Evolutionary conservation across 345 rosid species (phyloP), one percentile per base, ranked within the genome.

Genomic region (Isatis tinctoria): DNA sequence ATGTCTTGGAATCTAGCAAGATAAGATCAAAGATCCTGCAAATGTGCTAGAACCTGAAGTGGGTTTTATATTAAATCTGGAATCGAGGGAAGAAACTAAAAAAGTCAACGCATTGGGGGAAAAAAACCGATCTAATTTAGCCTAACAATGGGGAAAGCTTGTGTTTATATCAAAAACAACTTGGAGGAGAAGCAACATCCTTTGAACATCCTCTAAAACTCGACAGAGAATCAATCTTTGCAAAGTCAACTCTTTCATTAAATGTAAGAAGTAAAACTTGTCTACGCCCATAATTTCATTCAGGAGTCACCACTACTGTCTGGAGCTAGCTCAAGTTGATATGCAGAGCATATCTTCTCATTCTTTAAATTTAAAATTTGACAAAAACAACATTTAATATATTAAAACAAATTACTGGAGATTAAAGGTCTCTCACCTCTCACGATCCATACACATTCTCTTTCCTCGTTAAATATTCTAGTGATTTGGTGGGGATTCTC

Each of bases 71-170:
- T 10, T 10, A 51, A 51, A 60, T 39, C 60, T 72, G 28, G 63
- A 62, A 30, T 40, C 2, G 0, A 49, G 36, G 16, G 69, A 60
- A 22, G 20, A 28, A 49, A 36, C 41, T n/a, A 0, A 2, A 10
- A 70, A n/a, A 56, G 66, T 56, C 71, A 74, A 74, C 47, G 39
- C 57, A 6, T 8, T 30, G 12, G 64, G 35, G 11, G 12, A n/a
- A 52, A 9, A 17, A 36, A n/a, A 5, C 14, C 27, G 8, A 27
- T 5, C 39, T 36, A 17, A 17, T 16, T 16, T 33, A 49, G 40
- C 61, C 43, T 28, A 60, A 60, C 45, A 70, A 47, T 45, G 10
- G 35, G 28, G 60, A 30, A 68, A 54, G 37, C 37, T n/a, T 40
- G 47, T 8, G 36, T n/a, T 36, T 51, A 22, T 35, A 66, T 14